Conservation (phyloP, 148 eudicot genomes). For the Bassia scoparia region DNA sequence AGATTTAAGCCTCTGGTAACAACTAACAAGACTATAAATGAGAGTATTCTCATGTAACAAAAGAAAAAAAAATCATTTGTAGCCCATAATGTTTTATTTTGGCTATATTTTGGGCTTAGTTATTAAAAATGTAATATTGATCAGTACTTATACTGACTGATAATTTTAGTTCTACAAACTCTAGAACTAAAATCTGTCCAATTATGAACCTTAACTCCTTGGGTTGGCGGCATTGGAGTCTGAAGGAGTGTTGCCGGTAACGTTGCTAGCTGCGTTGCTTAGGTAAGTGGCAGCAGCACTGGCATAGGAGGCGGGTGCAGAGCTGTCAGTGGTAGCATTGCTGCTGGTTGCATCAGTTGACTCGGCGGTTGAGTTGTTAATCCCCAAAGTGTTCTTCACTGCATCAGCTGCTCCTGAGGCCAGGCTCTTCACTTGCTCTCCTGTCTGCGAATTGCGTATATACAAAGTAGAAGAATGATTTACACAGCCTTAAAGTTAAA, state of each 20-base stretch:
- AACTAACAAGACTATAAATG: conserved; percentile 8
- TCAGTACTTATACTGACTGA: not conserved
- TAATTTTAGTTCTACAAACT: not conserved
- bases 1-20: not conserved
- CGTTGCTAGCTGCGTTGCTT: conserved; percentile 1
- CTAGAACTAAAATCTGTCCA: not conserved
- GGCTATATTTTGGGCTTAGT: not conserved
- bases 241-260: not conserved
- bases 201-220: not conserved
- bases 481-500: not conserved
- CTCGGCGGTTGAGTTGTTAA: conserved; percentile 17
- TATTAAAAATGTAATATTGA: not conserved
- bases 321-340: not conserved
- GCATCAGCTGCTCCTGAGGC: conserved; percentile 71
- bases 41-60: not conserved
- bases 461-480: not conserved
- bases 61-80: not conserved
- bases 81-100: not conserved
- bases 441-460: conserved; percentile 39
- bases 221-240: not conserved
- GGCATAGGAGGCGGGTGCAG: not conserved
- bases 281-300: not conserved
- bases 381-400: conserved; percentile 52
- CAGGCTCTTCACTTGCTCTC: conserved; percentile 52
- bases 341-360: conserved; percentile 14